A percentile compares a stretch with the other conserved stretches of the same genome.
Conservation (phyloP, 257 asterid genomes). For the Solanum piurae region DNA sequence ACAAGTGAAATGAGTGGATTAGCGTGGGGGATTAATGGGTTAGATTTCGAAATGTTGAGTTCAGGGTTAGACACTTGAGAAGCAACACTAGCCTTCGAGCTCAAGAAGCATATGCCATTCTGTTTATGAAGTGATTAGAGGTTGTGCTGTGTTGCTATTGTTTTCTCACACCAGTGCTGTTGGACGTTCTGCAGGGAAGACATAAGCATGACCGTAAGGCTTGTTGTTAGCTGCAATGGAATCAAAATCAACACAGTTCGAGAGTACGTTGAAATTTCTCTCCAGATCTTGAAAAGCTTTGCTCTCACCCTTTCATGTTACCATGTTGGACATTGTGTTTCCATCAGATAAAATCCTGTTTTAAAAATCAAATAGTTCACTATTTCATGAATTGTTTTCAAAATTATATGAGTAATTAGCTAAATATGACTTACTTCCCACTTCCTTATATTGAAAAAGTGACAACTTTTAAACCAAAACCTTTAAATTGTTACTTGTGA, state of each 20-base stretch:
- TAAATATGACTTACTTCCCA: background rate
- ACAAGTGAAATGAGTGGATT: background rate
- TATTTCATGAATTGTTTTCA: background rate
- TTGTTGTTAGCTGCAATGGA: constrained; percentile 89
- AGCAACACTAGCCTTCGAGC: background rate
- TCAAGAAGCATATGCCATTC: background rate
- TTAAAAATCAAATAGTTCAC: background rate
- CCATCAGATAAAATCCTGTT: background rate
- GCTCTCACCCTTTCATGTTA: background rate
- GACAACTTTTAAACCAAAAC: background rate
- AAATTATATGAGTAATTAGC: background rate
- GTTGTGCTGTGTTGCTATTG: background rate
- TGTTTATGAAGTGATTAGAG: background rate
- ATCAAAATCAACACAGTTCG: constrained; percentile 73
- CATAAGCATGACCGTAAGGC: constrained; percentile 90
- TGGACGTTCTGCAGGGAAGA: constrained; percentile 67
- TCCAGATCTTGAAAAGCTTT: background rate
- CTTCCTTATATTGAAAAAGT: background rate
- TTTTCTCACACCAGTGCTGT: constrained; percentile 3
- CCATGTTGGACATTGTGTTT: background rate
- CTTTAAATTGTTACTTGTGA: background rate
- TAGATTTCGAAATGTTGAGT: background rate
- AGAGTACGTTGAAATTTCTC: constrained; percentile 51
- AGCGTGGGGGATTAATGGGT: background rate
- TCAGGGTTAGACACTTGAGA: background rate